Conservation (phyloP, 495 filamentous ascomycete species). For the Tuber borchii region DNA sequence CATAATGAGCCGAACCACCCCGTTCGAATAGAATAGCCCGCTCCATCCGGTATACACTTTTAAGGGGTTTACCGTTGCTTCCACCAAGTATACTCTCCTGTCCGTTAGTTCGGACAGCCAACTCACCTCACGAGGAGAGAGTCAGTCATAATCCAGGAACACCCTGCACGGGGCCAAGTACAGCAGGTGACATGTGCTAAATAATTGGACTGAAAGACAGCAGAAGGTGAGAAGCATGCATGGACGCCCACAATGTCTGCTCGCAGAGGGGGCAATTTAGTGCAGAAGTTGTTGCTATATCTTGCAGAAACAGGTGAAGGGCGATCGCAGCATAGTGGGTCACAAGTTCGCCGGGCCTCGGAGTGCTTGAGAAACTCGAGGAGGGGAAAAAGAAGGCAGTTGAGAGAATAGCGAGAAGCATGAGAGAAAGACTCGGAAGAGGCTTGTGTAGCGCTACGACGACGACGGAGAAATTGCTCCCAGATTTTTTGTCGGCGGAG, state of each 20-base stretch:
- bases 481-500: not conserved
- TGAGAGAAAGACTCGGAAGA: conserved; percentile 2
- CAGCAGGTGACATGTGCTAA: conserved; percentile 11
- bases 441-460: not conserved
- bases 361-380: not conserved
- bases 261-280: not conserved
- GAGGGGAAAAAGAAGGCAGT: conserved; percentile 12
- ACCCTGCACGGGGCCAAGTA: not conserved
- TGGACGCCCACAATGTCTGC: not conserved
- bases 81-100: not conserved
- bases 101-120: not conserved
- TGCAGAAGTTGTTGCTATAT: conserved; percentile 29
- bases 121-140: not conserved
- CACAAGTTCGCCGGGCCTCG: not conserved
- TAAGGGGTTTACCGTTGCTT: not conserved
- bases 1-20: conserved; percentile 12
- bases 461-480: not conserved
- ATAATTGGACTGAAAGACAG: conserved; percentile 7
- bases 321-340: conserved; percentile 17
- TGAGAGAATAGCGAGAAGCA: conserved; percentile 8
- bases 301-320: conserved; percentile 27
- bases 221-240: conserved; percentile 6
- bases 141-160: not conserved
- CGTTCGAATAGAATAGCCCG: conserved; percentile 10
- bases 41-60: not conserved